Evolutionary conservation across 331 rosid species (phyloP), one percentile per base, ranked within the genome.

Genomic region (Saraca asoca): DNA sequence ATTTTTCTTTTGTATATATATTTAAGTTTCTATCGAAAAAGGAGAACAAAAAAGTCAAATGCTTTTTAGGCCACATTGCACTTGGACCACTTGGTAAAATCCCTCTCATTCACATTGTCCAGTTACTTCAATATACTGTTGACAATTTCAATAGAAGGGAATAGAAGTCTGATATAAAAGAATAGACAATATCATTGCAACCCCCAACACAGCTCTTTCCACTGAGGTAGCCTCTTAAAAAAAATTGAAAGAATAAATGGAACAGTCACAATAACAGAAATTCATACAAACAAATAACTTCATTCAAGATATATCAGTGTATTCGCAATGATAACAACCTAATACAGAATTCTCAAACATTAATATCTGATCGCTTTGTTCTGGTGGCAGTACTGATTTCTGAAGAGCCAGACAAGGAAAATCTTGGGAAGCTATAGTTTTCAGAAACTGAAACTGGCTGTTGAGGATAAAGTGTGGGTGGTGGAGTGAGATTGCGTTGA

Each of bases 401-500:
- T 8, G 83, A 66, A 64, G 88, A 82, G 69, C 90, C 78, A 43
- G 85, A 76, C 70, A 72, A 58, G 9, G 91, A 72, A 85, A 81
- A 86, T 74, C 90, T 86, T 8, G 98, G 91, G 70, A 84, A 83
- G 75, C 80, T 80, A 79, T 81, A 80, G 80, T 70, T 80, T 83
- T 88, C 97, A 11, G 96, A 79, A 50, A 81, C 95, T 13, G 78
- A 75, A 81, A 90, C 91, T 12, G 96, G 97, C 73, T 88, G 96
- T 80, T 93, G 98, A 59, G 98, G 95, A 80, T 94, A 94, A 24
- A 88, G 95, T 0, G 96, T 90, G 31, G 97, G 96, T 6, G 97
- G 96, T 9, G 96, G 96, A 0, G 90, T 85, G 72, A 90, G 84
- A 80, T 86, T 94, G 69, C 88, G 85, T 45, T 90, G 97, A 7